Evolutionary conservation across 108 stramenopile genomes (phyloP).

Genomic region (Nitzschia inconspicua): DNA sequence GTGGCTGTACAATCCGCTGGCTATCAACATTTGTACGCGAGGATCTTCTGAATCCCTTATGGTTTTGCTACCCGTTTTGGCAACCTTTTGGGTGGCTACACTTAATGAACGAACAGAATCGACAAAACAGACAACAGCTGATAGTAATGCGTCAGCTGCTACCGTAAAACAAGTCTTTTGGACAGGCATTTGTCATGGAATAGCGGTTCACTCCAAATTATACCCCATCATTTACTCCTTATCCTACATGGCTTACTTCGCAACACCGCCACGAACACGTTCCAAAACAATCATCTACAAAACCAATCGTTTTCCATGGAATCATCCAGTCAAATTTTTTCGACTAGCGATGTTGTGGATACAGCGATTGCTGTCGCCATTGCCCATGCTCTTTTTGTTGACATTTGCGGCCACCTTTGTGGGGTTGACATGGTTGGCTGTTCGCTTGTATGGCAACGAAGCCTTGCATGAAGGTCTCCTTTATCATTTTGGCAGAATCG

Average conservation of each 20-base stretch:
- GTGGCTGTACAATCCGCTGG: conserved; percentile 89
- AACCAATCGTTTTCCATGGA: conserved; percentile 22
- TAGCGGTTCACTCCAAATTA: conserved; percentile 81
- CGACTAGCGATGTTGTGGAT: conserved; percentile 40
- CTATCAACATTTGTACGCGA: conserved; percentile 93
- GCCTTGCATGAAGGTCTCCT: conserved; percentile 87
- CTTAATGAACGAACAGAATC: not conserved
- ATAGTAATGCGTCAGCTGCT: not conserved
- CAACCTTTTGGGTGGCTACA: conserved; percentile 52
- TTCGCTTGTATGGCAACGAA: conserved; percentile 60
- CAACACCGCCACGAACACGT: conserved; percentile 24
- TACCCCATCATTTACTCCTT: conserved; percentile 87
- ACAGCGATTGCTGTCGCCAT: conserved; percentile 21
- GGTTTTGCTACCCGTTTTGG: conserved; percentile 80
- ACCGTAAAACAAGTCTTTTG: conserved; percentile 38
- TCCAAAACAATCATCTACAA: not conserved
- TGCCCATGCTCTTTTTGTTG: conserved; percentile 57
- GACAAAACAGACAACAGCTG: not conserved
- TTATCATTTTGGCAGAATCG: conserved; percentile 93
- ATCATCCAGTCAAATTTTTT: conserved; percentile 11
- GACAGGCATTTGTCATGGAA: conserved; percentile 73
- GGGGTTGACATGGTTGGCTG: conserved; percentile 52
- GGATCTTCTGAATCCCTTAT: conserved; percentile 86
- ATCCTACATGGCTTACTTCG: conserved; percentile 66
- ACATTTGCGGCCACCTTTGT: conserved; percentile 53